phyloP scores from a whole-genome alignment of 495 filamentous ascomycete genomes.

The Talaromyces ruber region DNA sequence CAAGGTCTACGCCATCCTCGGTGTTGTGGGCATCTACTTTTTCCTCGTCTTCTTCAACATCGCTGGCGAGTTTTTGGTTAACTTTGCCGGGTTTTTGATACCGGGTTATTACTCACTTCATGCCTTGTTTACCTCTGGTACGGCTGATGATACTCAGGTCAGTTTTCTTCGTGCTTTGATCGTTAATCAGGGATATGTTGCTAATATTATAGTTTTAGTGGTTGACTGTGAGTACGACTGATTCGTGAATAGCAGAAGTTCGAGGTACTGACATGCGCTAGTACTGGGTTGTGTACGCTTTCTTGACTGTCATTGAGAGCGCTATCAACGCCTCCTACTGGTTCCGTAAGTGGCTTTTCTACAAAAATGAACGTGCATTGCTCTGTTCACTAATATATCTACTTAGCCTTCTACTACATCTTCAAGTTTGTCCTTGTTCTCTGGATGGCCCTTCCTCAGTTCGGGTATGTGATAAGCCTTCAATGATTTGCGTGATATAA shows the following conservation, averaged over 20 bases:
- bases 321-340: constrained; percentile 92
- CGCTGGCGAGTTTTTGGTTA: constrained; percentile 91
- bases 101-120: constrained; percentile 93
- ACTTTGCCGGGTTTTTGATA: constrained; percentile 88
- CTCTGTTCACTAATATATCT: background rate
- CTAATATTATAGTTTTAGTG: constrained; percentile 21
- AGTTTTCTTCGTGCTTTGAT: constrained; percentile 15
- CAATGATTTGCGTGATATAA: background rate
- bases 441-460: constrained; percentile 94
- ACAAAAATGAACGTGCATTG: background rate
- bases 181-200: background rate
- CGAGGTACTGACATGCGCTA: constrained; percentile 22
- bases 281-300: constrained; percentile 97
- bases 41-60: constrained; percentile 99
- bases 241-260: background rate
- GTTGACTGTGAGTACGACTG: constrained; percentile 44
- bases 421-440: constrained; percentile 97
- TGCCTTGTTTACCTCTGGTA: constrained; percentile 75
- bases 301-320: constrained; percentile 91
- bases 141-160: constrained; percentile 86
- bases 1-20: constrained; percentile 92
- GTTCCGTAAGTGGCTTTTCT: constrained; percentile 59
- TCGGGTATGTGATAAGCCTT: constrained; percentile 54
- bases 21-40: constrained; percentile 79
- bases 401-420: constrained; percentile 90